phyloP scores from a whole-genome alignment of 208 protist species.

The Trichomonas tenax region DNA sequence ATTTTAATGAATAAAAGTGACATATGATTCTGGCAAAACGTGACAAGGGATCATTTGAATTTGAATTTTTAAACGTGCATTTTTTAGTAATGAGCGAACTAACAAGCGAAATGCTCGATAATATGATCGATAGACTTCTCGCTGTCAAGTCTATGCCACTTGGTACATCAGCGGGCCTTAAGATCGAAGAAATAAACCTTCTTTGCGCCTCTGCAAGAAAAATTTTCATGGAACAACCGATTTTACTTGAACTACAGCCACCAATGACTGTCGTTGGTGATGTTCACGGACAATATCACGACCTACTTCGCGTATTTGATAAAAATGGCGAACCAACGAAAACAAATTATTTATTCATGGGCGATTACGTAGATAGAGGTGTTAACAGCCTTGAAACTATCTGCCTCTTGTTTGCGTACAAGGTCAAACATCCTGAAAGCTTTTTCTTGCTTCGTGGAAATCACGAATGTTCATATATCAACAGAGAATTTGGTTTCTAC shows the following conservation, averaged over 20 bases:
- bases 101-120: neutral
- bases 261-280: neutral
- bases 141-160: neutral
- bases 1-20: no score
- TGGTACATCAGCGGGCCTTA: neutral
- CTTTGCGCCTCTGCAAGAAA: neutral
- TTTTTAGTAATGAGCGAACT: neutral
- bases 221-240: slow-evolving; percentile 14
- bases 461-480: slow-evolving; percentile 17
- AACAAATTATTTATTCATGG: slow-evolving; percentile 13
- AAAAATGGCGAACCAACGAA: neutral
- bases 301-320: neutral
- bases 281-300: slow-evolving; percentile 13
- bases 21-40: no score
- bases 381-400: neutral
- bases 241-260: slow-evolving; percentile 7
- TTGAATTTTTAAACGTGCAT: neutral
- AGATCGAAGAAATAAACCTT: neutral
- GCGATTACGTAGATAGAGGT: no score
- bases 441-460: no score
- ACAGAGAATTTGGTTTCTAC: slow-evolving; percentile 60
- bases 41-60: no score
- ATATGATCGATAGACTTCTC: neutral
- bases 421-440: neutral
- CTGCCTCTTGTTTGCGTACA: neutral